Evolutionary conservation across 768 basidiomycete genomes (phyloP), one percentile per base, ranked within the genome.

Genomic region (Fibroporia radiculosa): DNA sequence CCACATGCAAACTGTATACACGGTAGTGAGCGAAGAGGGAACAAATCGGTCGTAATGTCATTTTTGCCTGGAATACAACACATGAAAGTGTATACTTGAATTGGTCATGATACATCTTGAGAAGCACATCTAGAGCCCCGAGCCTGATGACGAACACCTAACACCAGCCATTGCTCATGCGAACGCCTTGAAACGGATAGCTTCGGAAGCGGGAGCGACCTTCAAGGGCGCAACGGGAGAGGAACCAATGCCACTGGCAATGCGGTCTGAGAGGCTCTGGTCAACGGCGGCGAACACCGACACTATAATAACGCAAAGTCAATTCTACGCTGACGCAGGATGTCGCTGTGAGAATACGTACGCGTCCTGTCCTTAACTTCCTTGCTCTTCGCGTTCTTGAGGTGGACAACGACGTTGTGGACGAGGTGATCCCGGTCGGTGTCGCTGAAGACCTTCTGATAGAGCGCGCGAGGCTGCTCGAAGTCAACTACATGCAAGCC

Each of bases 241-340:
- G 38, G 74, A 68, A 32, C 79, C 79, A 41, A 93, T 71, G 2
- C 78, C 85, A 54, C 73, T 74, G n/a, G 89, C 88, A 53, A 97
- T 71, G 49, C 84, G 75, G 63, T 87, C 78, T 3, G 80, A 81
- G 27, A 93, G 68, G 10, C 66, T 70, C 57, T 87, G 83, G 60
- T 84, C 76, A 45, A 96, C 80, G 40, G 77, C 78, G 32, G 86
- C 81, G 75, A 83, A 93, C 48, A 85, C 82, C 23, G 82, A 75
- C 29, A 89, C 85, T 86, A 42, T 0, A 44, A 27, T 10, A 19
- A 13, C 28, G 4, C 20, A 23, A 14, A 36, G 6, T 14, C 34
- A 36, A n/a, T n/a, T n/a, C n/a, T n/a, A n/a, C n/a, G n/a, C n/a
- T n/a, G n/a, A 28, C 14, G 27, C 33, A 18, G 29, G 16, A 13